These are phyloP conservation scores for Mycena venus DNA, from an alignment of 768 basidiomycete genomes.

Conservation along the genomic window DNA sequence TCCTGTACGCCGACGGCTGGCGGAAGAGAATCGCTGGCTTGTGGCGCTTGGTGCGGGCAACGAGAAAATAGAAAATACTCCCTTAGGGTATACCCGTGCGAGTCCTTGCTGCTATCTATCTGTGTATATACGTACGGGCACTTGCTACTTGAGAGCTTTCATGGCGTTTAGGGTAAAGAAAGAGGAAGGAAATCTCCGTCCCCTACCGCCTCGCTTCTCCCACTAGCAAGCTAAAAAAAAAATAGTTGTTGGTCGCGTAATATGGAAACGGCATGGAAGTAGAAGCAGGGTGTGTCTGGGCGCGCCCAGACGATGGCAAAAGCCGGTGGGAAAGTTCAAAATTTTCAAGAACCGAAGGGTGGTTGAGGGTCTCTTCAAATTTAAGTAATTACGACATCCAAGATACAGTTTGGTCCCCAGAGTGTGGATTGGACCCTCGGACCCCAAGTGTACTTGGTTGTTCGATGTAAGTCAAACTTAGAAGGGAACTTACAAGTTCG, in stretches of 20 bases:
- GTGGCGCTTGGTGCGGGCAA: conserved; percentile 51
- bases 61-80: conserved; percentile 44
- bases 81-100: not conserved
- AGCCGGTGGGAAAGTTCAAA: too few species aligned
- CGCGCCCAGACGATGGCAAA: too few species aligned
- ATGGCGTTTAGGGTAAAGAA: not conserved
- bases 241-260: not conserved
- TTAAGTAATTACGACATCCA: too few species aligned
- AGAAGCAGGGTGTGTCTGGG: too few species aligned
- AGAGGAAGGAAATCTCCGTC: not conserved
- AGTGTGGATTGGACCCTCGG: too few species aligned
- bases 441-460: too few species aligned
- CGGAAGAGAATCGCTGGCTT: conserved; percentile 60
- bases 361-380: too few species aligned
- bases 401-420: too few species aligned
- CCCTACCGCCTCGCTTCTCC: not conserved
- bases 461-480: too few species aligned
- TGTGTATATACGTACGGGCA: not conserved
- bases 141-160: conserved; percentile 2
- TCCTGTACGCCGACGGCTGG: conserved; percentile 68
- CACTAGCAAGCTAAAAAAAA: not conserved
- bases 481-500: too few species aligned
- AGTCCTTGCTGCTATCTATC: not conserved
- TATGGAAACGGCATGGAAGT: not conserved
- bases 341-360: too few species aligned